Base-by-base conservation (phyloP, 2,329 filamentous ascomycete genomes). In the Phyllosticta ampelicida region DNA sequence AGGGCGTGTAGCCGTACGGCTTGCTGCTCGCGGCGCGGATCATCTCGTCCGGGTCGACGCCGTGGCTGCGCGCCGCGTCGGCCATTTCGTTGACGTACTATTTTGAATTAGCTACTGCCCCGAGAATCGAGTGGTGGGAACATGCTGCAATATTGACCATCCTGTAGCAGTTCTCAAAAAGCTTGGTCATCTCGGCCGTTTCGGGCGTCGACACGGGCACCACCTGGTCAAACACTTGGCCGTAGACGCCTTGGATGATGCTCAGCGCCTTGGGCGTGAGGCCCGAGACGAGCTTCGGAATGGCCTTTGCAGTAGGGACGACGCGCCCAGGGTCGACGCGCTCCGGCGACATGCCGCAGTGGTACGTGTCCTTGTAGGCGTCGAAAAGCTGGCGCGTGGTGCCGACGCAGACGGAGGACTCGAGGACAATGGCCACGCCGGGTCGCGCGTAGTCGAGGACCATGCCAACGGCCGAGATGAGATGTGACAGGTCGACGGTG, bases 81-180 rank as follows among this genome's bases (percentile, higher is more conserved):
- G 78, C 78, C 76, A 82, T 80, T 61, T 82, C 79, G 62, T 81
- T 81, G 58, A 74, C 78, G 58, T 78, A 82, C 0, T 26, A 8
- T 26, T 26, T 8, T 26, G 23, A 26, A 8, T 26, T 26, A 26
- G 23, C 23, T 26, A 3, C 8, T 26, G 23, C 23, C 8, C 23
- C 23, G 3, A 8, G 8, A 8, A 26, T 3, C 4, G 23, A 26
- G 4, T 26, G 23, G 3, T 26, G 23, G 8, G 8, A 26, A 26
- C 23, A 4, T 8, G 8, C 23, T 3, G 79, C 78, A 30, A 80
- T 79, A 63, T 73, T 74, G 11, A 82, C 69, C 75, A 80, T 81
- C 1, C 79, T 73, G 64, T 81, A 78, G 63, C 80, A 82, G 64
- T 82, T 82, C 60, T 82, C 79, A 63, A 80, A 82, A 11, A 82